Base-by-base conservation (phyloP, 129 eudicot species). In the Artemisia annua region DNA sequence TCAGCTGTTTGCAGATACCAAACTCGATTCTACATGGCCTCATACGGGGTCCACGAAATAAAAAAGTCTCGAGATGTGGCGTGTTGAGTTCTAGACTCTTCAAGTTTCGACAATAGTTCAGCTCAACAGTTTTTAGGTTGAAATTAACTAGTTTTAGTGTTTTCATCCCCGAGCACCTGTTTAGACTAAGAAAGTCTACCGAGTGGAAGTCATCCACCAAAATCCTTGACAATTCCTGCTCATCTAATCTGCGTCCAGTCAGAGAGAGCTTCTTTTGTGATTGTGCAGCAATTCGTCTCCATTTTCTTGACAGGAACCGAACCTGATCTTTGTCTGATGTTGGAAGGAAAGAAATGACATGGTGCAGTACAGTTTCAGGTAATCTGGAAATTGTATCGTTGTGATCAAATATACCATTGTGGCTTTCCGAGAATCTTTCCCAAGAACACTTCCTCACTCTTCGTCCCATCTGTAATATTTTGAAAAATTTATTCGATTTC, bases 21-120 rank as follows among this genome's bases (percentile, higher is more conserved):
- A 74, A 56, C n/a, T 64, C 18, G 1, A 65, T 52, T 19, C 24
- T 65, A 48, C 79, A 74, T 15, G 65, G 79, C 55, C 71, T 19
- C 7, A 52, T 12, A 11, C 46, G 54, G 1, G 35, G n/a, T 20
- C 71, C 78, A 50, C 1, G 24, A 16, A 74, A 74, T 9, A 48
- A 11, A 5, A 74, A 74, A 74, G 19, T 35, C 20, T 74, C 54
- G 20, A 74, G 71, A 18, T 74, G 11, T 63, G 64, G 78, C 19
- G 71, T 74, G 71, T 54, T 35, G 1, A 74, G 63, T 39, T 35
- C 10, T 44, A 74, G 1, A 15, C 14, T 52, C 71, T 63, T 52
- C 19, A 74, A 15, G 63, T 46, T 74, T 52, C 54, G 64, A 52
- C 78, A 74, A 13, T 12, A 74, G 13, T 55, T 55, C 11, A 74